Percentiles rank a stretch among this genome's conserved stretches.
phyloP scores from a whole-genome alignment of 1,139 yeast species.

The Candida labiduridarum region DNA sequence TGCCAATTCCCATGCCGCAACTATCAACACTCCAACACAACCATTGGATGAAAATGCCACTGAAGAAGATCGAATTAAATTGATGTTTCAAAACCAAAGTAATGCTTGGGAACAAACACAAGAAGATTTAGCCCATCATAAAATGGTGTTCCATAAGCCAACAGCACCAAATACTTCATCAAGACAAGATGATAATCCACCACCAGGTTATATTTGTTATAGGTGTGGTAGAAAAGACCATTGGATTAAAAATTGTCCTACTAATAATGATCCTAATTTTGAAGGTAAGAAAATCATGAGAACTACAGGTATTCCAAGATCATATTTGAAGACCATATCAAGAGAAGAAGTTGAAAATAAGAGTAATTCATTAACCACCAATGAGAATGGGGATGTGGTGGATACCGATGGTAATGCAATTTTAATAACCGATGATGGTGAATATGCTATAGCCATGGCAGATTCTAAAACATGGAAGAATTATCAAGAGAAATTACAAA shows the following conservation, averaged over 20 bases:
- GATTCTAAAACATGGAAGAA: slow-evolving; percentile 91
- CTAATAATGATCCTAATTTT: slow-evolving; percentile 88
- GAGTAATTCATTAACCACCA: slow-evolving; percentile 48
- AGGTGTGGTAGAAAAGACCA: slow-evolving; percentile 97
- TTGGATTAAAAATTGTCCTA: slow-evolving; percentile 96
- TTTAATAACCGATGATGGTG: slow-evolving; percentile 92
- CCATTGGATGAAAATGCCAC: slow-evolving; percentile 44
- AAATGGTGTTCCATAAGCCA: slow-evolving; percentile 59
- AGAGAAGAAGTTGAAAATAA: slow-evolving; percentile 54
- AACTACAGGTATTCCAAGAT: slow-evolving; percentile 96
- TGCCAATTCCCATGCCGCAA: slow-evolving; percentile 20
- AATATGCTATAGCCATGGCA: slow-evolving; percentile 92
- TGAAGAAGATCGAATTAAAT: slow-evolving; percentile 86
- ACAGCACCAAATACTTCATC: slow-evolving; percentile 24
- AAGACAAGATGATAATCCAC: slow-evolving; percentile 74
- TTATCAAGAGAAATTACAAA: slow-evolving; percentile 70
- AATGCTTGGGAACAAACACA: slow-evolving; percentile 96
- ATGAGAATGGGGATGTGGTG: slow-evolving; percentile 49
- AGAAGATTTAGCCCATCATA: slow-evolving; percentile 80
- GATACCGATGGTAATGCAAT: slow-evolving; percentile 71
- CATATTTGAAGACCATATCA: slow-evolving; percentile 78
- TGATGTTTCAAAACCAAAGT: slow-evolving; percentile 91
- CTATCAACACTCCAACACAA: slow-evolving; percentile 13
- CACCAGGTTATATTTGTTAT: slow-evolving; percentile 94
- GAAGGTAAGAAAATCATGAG: slow-evolving; percentile 89